These are phyloP conservation scores for Oryza punctata DNA, from an alignment of 176 grass and related monocot genomes.

Conservation along the genomic window DNA sequence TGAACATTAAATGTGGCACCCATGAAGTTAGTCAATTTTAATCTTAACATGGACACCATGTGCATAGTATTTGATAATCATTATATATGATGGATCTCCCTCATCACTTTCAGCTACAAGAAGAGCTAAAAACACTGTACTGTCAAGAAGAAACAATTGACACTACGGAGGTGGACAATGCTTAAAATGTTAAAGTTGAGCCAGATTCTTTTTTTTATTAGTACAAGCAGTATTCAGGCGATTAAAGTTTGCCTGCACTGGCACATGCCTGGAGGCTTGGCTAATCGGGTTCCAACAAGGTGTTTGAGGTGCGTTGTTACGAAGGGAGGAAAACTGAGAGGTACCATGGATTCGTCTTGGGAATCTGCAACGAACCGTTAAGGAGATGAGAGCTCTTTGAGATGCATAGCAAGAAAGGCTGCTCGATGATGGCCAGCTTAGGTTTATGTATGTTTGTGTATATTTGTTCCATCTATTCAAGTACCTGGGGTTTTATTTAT, in stretches of 20 bases:
- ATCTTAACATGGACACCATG: not conserved
- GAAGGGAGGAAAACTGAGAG: not conserved
- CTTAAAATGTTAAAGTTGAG: slow-evolving; percentile 34
- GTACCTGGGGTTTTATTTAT: not conserved
- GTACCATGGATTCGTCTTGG: not conserved
- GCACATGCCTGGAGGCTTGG: not conserved
- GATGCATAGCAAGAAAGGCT: not conserved
- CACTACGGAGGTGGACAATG: slow-evolving; percentile 53
- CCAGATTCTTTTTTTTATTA: slow-evolving; percentile 5
- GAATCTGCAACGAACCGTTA: slow-evolving; percentile 1
- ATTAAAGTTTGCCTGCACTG: slow-evolving; percentile 27
- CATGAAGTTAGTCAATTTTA: not conserved
- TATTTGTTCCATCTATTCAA: not conserved
- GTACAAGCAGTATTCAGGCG: slow-evolving; percentile 33
- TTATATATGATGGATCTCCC: not conserved
- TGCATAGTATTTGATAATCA: not conserved
- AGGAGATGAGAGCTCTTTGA: not conserved
- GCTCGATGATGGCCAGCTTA: not conserved
- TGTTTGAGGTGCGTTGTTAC: not conserved
- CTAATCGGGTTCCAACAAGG: not conserved
- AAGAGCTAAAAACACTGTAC: slow-evolving; percentile 78
- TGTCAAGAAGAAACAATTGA: slow-evolving; percentile 67
- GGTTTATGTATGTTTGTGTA: slow-evolving; percentile 20
- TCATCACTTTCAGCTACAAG: slow-evolving; percentile 71
- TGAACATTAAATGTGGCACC: not conserved